These are phyloP conservation scores for Epichloe sp. DNA, from an alignment of 2,329 filamentous ascomycete species.

Conservation along the genomic window DNA sequence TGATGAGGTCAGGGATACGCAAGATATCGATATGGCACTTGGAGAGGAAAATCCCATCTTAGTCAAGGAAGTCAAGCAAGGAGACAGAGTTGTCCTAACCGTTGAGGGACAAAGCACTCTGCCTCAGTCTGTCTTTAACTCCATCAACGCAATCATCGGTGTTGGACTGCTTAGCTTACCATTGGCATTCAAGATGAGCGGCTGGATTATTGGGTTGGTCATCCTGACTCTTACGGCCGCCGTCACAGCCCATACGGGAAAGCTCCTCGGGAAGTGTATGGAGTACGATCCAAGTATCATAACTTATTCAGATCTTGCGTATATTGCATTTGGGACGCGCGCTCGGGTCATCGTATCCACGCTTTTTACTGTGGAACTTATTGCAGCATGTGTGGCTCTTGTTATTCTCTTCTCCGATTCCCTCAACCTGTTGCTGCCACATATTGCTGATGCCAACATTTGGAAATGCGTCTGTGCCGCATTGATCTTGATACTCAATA, in stretches of 20 bases:
- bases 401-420: constrained; percentile 91
- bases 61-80: constrained; percentile 81
- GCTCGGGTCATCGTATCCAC: constrained; percentile 73
- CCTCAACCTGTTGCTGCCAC: constrained; percentile 64
- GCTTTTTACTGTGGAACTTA: constrained; percentile 75
- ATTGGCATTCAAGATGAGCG: constrained; percentile 73
- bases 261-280: constrained; percentile 74
- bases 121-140: constrained; percentile 93
- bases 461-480: constrained; percentile 83
- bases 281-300: constrained; percentile 75
- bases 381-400: constrained; percentile 80
- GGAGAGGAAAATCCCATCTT: constrained; percentile 51
- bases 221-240: constrained; percentile 62
- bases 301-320: constrained; percentile 89
- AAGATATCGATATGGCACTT: constrained; percentile 14
- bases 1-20: constrained; percentile 21
- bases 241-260: constrained; percentile 76
- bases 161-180: constrained; percentile 83
- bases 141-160: constrained; percentile 83
- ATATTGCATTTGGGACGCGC: constrained; percentile 72
- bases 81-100: constrained; percentile 70
- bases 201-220: constrained; percentile 71
- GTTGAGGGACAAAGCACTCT: constrained; percentile 91
- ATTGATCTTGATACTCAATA: constrained; percentile 69
- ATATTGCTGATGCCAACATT: constrained; percentile 45